phyloP scores from a whole-genome alignment of 148 eudicot genomes.

The Rhododendron ferrugineum region DNA sequence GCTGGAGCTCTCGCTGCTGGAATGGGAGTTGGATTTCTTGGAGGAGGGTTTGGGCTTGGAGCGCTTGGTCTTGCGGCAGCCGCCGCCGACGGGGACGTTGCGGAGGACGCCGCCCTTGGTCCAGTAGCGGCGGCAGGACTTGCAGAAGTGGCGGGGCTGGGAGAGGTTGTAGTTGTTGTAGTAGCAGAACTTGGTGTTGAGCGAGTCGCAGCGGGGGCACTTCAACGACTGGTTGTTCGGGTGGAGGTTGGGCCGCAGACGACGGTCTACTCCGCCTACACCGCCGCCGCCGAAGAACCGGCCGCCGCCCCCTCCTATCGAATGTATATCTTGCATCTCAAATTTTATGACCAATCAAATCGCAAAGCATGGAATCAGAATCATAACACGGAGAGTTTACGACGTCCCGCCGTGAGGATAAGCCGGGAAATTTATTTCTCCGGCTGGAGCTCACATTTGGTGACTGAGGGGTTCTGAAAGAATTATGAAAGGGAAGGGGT shows the following conservation, averaged over 20 bases:
- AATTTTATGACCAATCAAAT: background rate
- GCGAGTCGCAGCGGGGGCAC: conserved; percentile 60
- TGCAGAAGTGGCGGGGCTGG: conserved; percentile 66
- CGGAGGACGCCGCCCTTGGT: conserved; percentile 68
- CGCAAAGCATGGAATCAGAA: background rate
- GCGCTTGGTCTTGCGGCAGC: conserved; percentile 51
- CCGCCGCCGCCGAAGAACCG: conserved; percentile 12
- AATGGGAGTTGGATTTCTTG: conserved; percentile 15
- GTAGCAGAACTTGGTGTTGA: conserved; percentile 63
- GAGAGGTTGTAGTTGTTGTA: conserved; percentile 74
- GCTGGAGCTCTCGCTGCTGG: conserved; percentile 45
- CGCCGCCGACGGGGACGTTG: conserved; percentile 69
- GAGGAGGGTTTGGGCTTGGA: conserved; percentile 15
- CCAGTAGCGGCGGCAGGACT: conserved; percentile 63
- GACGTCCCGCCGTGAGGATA: background rate
- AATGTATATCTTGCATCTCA: conserved; percentile 34
- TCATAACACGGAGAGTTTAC: background rate
- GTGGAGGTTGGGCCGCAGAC: conserved; percentile 24
- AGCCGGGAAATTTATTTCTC: background rate
- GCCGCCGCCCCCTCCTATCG: conserved; percentile 28
- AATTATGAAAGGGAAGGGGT: background rate
- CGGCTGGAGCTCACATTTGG: background rate
- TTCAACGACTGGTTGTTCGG: conserved; percentile 35
- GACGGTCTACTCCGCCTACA: conserved; percentile 17
- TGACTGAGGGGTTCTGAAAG: background rate